Evolutionary conservation across 768 basidiomycete species (phyloP), one percentile per base, ranked within the genome.

Genomic region (Cystoderma amianthinum): DNA sequence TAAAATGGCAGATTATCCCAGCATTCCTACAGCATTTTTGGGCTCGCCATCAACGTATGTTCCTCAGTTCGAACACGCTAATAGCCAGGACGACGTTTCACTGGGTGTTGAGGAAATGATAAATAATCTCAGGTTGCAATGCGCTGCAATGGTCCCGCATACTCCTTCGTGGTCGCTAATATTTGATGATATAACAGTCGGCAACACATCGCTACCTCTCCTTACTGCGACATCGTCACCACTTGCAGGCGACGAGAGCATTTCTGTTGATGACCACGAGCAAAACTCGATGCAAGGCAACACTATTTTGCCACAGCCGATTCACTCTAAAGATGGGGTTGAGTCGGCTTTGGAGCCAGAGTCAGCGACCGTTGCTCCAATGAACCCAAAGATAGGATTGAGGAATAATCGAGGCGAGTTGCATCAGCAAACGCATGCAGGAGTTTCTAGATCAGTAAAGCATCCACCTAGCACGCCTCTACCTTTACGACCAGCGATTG

Each of bases 91-190:
- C 21, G 52, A 52, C 13, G 52, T 54, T 39, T 51, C 56, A 13
- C 50, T 70, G 44, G 53, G 58, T 45, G 53, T 71, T 11, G 58
- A 66, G 45, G 65, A 69, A 20, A 74, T 74, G 72, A 61, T 74
- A 13, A 56, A 52, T n/a, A 68, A 59, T 43, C 60, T 74, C 37
- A 61, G 68, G 34, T 54, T 59, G 9, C 62, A 68, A 46, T 71
- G 69, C 44, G 45, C 51, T 36, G 38, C 50, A 4, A 50, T 54
- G 46, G 37, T 44, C 10, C 30, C 47, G 21, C 19, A 3, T 13
- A 20, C 38, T 19, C 38, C 17, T 21, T 39, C 22, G 12, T 16
- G 3, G 20, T 39, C 24, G 3, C 4, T 15, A 3, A 4, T 22
- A 39, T 39, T 20, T 19, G 34, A 36, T 19, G n/a, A 36, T 36